Conservation (phyloP, 148 eudicot genomes). For the Rhododendron williamsianum region DNA sequence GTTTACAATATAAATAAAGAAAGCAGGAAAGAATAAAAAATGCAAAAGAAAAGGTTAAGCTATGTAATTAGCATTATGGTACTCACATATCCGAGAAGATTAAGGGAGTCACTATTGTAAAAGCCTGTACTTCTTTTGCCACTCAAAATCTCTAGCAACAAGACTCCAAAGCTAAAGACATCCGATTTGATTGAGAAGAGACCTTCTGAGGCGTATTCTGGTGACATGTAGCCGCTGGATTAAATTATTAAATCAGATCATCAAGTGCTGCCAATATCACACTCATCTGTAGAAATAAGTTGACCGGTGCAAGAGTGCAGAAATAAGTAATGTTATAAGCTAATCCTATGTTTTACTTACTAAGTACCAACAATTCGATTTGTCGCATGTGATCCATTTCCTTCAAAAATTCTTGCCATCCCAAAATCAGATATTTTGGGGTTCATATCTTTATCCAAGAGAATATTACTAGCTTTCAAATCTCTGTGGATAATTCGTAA, state of each 20-base stretch:
- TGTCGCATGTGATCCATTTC: background rate
- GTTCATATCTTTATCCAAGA: conserved; percentile 18
- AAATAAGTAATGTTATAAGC: too few relatives aligned
- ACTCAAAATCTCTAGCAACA: background rate
- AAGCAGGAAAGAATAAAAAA: too few relatives aligned
- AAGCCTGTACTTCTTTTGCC: background rate
- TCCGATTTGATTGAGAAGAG: background rate
- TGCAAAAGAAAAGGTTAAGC: background rate
- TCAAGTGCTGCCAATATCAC: background rate
- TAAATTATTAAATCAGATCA: background rate
- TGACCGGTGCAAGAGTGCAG: too few relatives aligned
- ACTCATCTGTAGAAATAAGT: background rate
- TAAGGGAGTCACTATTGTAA: background rate
- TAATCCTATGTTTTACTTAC: conserved; percentile 17
- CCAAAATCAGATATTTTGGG: conserved; percentile 33
- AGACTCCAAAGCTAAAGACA: background rate
- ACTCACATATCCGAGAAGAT: too few relatives aligned
- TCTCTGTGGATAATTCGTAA: conserved; percentile 29
- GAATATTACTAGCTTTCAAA: conserved; percentile 32
- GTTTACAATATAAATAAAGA: too few relatives aligned
- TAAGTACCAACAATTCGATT: background rate
- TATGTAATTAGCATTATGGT: too few relatives aligned
- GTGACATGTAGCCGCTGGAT: background rate
- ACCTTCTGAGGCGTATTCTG: background rate
- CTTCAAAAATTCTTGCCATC: background rate